A percentile compares a stretch with the other conserved stretches of the same genome.
Conservation (phyloP, 2,329 filamentous ascomycete species). For the Botrytis squamosa region DNA sequence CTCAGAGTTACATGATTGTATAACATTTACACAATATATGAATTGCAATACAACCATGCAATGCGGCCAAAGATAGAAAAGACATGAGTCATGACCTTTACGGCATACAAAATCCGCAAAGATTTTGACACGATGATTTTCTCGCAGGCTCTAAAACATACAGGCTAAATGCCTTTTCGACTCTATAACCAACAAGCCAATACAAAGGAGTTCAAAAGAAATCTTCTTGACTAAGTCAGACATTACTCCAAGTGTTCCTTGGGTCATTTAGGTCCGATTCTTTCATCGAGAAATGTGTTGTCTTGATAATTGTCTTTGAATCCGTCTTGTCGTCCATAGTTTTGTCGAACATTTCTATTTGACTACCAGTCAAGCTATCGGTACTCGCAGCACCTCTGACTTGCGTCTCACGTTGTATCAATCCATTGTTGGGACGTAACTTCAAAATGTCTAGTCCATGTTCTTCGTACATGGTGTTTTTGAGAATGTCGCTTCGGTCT, state of each 20-base stretch:
- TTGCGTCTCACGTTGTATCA: not conserved
- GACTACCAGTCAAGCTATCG: conserved; percentile 1
- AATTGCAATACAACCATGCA: not conserved
- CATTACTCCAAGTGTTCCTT: conserved; percentile 13
- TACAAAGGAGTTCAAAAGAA: not conserved
- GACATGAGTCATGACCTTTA: not conserved
- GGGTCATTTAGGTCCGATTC: not conserved
- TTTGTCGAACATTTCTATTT: not conserved
- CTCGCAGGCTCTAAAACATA: not conserved
- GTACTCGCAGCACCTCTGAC: conserved; percentile 6
- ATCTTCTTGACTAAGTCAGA: not conserved
- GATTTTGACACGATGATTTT: not conserved
- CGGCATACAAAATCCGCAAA: not conserved
- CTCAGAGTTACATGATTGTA: not conserved
- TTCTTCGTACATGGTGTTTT: not conserved
- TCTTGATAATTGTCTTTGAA: not conserved
- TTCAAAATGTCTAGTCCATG: not conserved
- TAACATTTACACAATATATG: not conserved
- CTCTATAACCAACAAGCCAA: too few species aligned
- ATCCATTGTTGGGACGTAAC: not conserved
- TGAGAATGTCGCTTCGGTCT: not conserved
- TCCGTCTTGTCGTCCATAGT: not conserved
- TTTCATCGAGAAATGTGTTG: conserved; percentile 1
- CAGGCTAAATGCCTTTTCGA: not conserved
- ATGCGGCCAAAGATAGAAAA: not conserved